Base-by-base conservation (phyloP, 306 rosid species). In the barrel medic (Medicago truncatula) region DNA sequence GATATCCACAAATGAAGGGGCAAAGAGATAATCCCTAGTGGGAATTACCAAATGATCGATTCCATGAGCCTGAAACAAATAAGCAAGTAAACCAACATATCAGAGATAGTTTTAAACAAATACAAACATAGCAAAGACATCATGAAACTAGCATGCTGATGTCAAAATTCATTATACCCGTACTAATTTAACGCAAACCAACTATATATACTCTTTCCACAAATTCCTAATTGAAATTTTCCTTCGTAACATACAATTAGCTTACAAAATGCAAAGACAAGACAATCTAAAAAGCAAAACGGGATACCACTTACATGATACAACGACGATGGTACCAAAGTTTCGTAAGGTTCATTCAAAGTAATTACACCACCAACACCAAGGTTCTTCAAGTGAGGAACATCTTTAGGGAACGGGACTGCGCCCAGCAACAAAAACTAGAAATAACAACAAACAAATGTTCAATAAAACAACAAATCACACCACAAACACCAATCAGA, bases 351-450 rank as follows among this genome's bases (percentile, higher is more conserved):
- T 81, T 95, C 97, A 34, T 95, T 95, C 67, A 95, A 86, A 68
- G 98, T 95, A 86, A 95, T 95, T 28, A 95, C 98, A 52, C 91
- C 97, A 18, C 97, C 97, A 81, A 95, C 97, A 70, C 98, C 98
- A 25, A 92, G 96, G 76, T 77, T 65, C 90, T 95, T 95, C 92
- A 95, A 83, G 8, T 83, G 89, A 4, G 98, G 98, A 65, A 95
- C 98, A 34, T 95, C 90, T 70, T 90, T 95, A 58, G 98, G 97
- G 79, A 95, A 95, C n/a, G 98, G 98, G 66, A 95, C 98, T 6
- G 98, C 97, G 7, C 97, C 98, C 28, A 95, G 82, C 23, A 95
- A 78, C 62, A 95, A 83, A 88, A 85, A 95, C 98, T 95, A 83
- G 4, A 82, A 73, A 63, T 8, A 72, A 63, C 23, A 82, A 69